These are phyloP conservation scores for Colletotrichum destructivum DNA, from an alignment of 2,329 filamentous ascomycete species.

Conservation along the genomic window DNA sequence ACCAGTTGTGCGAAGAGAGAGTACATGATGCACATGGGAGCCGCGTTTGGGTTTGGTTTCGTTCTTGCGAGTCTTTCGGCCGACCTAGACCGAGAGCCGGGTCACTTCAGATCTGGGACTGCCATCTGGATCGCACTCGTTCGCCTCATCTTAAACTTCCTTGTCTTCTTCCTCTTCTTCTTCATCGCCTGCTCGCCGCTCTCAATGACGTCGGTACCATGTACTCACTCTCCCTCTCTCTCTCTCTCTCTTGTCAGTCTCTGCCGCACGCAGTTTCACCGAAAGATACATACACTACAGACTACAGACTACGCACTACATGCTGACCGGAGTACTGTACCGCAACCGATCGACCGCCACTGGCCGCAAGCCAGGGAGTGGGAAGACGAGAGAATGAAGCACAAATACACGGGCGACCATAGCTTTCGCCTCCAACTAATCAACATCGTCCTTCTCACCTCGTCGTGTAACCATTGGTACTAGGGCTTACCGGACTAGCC, in stretches of 20 bases:
- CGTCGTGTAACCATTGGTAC: slow-evolving; percentile 29
- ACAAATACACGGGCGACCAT: slow-evolving; percentile 36
- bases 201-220: slow-evolving; percentile 27
- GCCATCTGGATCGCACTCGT: not conserved
- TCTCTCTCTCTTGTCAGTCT: not conserved
- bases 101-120: not conserved
- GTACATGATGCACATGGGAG: not conserved
- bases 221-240: slow-evolving; percentile 6
- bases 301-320: no score
- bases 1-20: not conserved
- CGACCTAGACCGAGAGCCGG: not conserved
- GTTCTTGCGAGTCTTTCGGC: not conserved
- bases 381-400: slow-evolving; percentile 31
- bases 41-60: not conserved
- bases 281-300: not conserved
- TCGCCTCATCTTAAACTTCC: slow-evolving; percentile 4
- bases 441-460: slow-evolving; percentile 27
- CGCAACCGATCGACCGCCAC: slow-evolving; percentile 16
- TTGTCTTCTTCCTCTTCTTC: no score
- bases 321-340: no score
- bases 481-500: slow-evolving; percentile 20
- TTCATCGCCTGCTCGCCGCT: slow-evolving; percentile 9
- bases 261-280: not conserved
- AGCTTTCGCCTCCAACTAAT: slow-evolving; percentile 37
- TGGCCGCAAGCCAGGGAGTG: slow-evolving; percentile 25